phyloP scores from a whole-genome alignment of 73 alveolate species.

The Tetrahymena borealis region DNA sequence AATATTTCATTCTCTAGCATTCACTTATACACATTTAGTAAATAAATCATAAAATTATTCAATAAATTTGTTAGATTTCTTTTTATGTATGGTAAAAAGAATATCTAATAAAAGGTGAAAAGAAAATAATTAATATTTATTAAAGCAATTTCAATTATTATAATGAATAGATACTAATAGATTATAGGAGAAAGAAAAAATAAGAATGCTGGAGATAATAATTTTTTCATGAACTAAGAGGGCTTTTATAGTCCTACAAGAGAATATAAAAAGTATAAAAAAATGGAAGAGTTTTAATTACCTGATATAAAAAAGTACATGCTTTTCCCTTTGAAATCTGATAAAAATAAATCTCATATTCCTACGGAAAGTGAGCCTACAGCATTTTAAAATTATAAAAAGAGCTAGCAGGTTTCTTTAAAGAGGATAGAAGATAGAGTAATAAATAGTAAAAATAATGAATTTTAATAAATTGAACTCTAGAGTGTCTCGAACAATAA shows the following conservation, averaged over 20 bases:
- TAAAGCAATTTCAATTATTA: background rate
- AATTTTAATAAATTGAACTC: background rate
- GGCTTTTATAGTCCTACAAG: background rate
- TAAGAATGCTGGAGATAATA: background rate
- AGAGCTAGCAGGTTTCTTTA: background rate
- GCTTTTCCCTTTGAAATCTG: background rate
- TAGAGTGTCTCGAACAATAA: background rate
- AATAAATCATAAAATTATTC: too few species aligned
- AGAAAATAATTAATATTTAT: background rate
- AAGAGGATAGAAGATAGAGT: background rate
- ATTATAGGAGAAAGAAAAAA: background rate
- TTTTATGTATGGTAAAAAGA: background rate
- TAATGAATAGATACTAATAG: background rate
- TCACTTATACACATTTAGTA: too few species aligned
- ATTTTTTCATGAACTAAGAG: background rate
- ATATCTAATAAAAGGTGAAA: background rate
- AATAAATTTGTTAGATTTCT: too few species aligned
- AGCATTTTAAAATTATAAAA: background rate
- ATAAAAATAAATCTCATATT: background rate
- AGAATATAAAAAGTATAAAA: background rate
- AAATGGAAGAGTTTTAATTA: background rate
- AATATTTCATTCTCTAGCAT: too few species aligned
- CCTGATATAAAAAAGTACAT: background rate
- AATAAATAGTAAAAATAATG: background rate
- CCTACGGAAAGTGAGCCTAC: background rate